phyloP scores from a whole-genome alignment of 2,329 filamentous ascomycete species.

The Rhynchosporium agropyri region DNA sequence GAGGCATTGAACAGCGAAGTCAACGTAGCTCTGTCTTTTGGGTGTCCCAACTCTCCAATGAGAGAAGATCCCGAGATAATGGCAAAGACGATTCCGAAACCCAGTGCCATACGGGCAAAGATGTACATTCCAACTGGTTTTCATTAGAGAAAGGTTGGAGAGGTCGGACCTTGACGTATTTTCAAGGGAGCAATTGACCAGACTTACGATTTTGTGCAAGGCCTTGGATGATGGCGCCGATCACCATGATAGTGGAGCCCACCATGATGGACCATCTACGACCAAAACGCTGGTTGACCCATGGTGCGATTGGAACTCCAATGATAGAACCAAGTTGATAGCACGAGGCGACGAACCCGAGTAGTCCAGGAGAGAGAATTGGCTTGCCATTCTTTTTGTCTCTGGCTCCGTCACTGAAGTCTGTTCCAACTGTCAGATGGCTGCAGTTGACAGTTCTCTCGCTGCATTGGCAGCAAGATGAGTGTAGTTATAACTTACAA shows the following conservation, averaged over 20 bases:
- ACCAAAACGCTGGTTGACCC: slow-evolving; percentile 53
- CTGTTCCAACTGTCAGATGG: slow-evolving; percentile 18
- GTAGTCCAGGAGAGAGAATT: slow-evolving; percentile 30
- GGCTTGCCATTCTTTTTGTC: slow-evolving; percentile 19
- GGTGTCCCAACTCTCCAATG: slow-evolving; percentile 56
- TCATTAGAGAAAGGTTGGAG: not conserved
- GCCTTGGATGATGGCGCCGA: slow-evolving; percentile 58
- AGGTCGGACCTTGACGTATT: slow-evolving; percentile 36
- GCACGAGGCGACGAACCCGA: slow-evolving; percentile 55
- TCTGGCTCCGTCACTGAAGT: slow-evolving; percentile 23
- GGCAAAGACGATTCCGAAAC: slow-evolving; percentile 54
- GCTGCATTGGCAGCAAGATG: not conserved
- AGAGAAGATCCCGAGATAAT: slow-evolving; percentile 55
- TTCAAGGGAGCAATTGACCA: slow-evolving; percentile 42
- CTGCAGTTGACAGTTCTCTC: not conserved
- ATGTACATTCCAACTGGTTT: slow-evolving; percentile 53
- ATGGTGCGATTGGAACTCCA: slow-evolving; percentile 55
- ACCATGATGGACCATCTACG: slow-evolving; percentile 57
- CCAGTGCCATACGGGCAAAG: slow-evolving; percentile 53
- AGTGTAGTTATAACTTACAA: slow-evolving; percentile 25
- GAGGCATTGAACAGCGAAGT: slow-evolving; percentile 58
- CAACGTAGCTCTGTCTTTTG: slow-evolving; percentile 55
- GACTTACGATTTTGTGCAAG: slow-evolving; percentile 37
- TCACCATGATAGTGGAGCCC: slow-evolving; percentile 57
- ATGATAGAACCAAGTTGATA: slow-evolving; percentile 59